phyloP scores from a whole-genome alignment of 2,329 filamentous ascomycete genomes.

The Cladosporium cucumerinum region DNA sequence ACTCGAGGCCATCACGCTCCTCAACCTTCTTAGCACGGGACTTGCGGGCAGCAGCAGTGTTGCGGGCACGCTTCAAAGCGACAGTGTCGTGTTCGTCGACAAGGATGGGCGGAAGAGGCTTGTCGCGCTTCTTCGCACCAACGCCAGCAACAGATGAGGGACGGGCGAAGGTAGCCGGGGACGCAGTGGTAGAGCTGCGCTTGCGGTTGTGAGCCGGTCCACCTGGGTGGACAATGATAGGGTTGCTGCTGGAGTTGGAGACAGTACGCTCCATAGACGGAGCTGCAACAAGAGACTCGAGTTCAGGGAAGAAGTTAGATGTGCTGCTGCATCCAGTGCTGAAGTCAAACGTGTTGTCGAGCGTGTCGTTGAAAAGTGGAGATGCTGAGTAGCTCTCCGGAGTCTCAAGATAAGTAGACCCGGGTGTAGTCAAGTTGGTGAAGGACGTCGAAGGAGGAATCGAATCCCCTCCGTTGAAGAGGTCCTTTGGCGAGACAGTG shows the following conservation, averaged over 20 bases:
- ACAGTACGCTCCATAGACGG: constrained; percentile 41
- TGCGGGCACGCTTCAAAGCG: constrained; percentile 90
- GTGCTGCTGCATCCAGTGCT: constrained; percentile 37
- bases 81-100: constrained; percentile 70
- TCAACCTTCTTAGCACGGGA: constrained; percentile 83
- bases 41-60: constrained; percentile 90
- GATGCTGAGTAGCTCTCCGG: constrained; percentile 76
- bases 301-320: constrained; percentile 59
- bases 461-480: constrained; percentile 66
- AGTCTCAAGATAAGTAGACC: constrained; percentile 70
- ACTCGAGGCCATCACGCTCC: constrained; percentile 71
- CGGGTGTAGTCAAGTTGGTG: constrained; percentile 79
- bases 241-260: constrained; percentile 33
- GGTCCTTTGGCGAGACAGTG: constrained; percentile 81
- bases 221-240: constrained; percentile 38
- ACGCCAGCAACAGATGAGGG: constrained; percentile 71
- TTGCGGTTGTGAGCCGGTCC: constrained; percentile 33
- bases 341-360: constrained; percentile 61
- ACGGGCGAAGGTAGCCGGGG: constrained; percentile 46
- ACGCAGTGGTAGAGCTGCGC: constrained; percentile 38
- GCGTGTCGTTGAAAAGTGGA: constrained; percentile 62
- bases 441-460: constrained; percentile 78
- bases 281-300: constrained; percentile 30
- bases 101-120: constrained; percentile 74
- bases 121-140: constrained; percentile 69